Conservation (phyloP, 441 rosid genomes). For the Aleurites moluccanus region DNA sequence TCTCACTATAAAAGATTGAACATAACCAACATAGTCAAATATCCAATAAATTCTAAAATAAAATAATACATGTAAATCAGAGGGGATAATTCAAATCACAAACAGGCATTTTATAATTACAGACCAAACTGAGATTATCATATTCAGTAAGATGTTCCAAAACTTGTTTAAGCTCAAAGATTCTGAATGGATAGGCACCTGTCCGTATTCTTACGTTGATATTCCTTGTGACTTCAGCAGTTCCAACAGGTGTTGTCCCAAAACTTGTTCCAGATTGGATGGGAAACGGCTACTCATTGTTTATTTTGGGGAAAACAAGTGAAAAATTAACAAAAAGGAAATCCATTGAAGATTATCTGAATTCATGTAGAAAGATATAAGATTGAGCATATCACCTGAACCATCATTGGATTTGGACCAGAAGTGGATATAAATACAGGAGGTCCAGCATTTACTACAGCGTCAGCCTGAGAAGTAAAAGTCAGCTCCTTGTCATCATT, state of each 20-base stretch:
- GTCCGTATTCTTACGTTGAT: background rate
- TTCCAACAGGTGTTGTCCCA: background rate
- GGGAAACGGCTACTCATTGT: background rate
- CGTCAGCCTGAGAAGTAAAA: constrained; percentile 1
- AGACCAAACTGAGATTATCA: background rate
- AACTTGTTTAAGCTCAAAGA: background rate
- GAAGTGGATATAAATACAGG: background rate
- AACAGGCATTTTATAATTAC: background rate
- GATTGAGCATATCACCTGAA: background rate
- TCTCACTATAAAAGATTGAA: background rate
- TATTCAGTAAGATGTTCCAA: background rate
- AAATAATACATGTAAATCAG: background rate
- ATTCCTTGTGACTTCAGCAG: constrained; percentile 4
- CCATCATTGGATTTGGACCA: constrained; percentile 11
- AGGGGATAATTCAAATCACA: background rate
- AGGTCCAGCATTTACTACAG: constrained; percentile 6
- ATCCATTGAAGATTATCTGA: background rate
- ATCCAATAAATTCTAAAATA: background rate
- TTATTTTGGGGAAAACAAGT: background rate
- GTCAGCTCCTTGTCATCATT: background rate
- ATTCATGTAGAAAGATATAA: background rate
- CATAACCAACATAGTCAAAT: background rate
- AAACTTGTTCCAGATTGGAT: background rate
- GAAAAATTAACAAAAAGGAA: background rate
- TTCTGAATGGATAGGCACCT: constrained; percentile 6